Evolutionary conservation across 2,329 filamentous ascomycete species (phyloP).

Genomic region (Tolypocladium amazonense): DNA sequence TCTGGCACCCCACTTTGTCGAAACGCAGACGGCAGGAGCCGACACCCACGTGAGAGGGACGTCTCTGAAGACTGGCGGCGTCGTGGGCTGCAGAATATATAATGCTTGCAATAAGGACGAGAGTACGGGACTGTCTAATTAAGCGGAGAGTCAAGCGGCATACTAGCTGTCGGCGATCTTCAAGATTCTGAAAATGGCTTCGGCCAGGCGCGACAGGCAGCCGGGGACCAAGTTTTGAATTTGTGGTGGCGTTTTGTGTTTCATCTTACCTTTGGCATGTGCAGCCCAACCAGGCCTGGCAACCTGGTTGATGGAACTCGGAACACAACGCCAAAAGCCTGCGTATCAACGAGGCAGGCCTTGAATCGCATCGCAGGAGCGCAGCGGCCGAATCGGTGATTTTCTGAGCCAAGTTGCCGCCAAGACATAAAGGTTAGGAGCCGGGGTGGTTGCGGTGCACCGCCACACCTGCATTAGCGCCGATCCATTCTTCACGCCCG

Average conservation of each 20-base stretch:
- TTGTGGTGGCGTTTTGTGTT: neutral
- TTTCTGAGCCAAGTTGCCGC: neutral
- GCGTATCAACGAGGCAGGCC: neutral
- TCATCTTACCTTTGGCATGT: neutral
- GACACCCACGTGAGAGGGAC: slow-evolving; percentile 3
- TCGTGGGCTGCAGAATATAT: neutral
- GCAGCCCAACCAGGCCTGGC: too few species aligned
- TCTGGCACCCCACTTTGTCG: neutral
- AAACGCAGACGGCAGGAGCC: slow-evolving; percentile 1
- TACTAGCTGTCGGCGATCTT: neutral
- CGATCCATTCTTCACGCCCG: slow-evolving; percentile 14
- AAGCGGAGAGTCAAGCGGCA: neutral
- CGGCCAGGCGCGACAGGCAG: neutral
- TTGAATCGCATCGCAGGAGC: neutral
- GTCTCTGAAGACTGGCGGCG: neutral
- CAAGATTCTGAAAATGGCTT: neutral
- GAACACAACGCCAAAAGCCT: neutral
- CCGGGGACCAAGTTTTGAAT: neutral
- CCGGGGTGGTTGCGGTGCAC: slow-evolving; percentile 14
- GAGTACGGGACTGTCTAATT: too few species aligned
- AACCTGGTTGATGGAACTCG: neutral
- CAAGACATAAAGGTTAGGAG: slow-evolving; percentile 1
- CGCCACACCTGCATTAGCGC: slow-evolving; percentile 27
- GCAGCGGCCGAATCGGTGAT: slow-evolving; percentile 1
- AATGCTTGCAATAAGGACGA: too few species aligned